phyloP scores from a whole-genome alignment of 179 eudicot genomes.

The Heliamphora pulchella region DNA sequence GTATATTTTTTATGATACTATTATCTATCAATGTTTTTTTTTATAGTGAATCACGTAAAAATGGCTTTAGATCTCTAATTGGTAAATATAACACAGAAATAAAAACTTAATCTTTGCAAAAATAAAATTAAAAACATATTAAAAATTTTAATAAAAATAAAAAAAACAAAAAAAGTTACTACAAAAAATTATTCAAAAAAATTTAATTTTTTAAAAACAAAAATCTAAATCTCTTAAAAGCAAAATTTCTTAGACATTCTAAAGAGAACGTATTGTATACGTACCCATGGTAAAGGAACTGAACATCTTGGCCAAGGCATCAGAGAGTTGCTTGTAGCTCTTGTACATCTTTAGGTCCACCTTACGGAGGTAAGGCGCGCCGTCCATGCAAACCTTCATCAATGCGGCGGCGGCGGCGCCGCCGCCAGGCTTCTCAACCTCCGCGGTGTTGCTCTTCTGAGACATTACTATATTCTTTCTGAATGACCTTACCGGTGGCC shows the following conservation, averaged over 20 bases:
- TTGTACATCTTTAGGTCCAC: constrained; percentile 71
- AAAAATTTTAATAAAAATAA: neutral
- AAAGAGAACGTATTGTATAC: no score
- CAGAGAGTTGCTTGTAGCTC: constrained; percentile 60
- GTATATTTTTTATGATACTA: no score
- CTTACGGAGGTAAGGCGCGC: constrained; percentile 73
- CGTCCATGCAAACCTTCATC: constrained; percentile 76
- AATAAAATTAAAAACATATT: no score
- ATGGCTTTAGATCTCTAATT: neutral
- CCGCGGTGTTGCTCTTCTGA: constrained; percentile 35
- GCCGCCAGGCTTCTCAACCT: constrained; percentile 23
- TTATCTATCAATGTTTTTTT: no score
- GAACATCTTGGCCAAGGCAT: constrained; percentile 69
- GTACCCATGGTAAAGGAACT: constrained; percentile 70
- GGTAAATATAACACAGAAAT: no score
- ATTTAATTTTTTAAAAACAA: no score
- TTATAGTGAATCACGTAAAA: no score
- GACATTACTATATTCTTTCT: constrained; percentile 59
- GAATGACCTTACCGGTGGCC: constrained; percentile 81
- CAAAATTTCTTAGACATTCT: no score
- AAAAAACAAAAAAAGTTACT: no score
- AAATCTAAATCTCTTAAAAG: no score
- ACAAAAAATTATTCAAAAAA: no score
- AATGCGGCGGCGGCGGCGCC: constrained; percentile 29
- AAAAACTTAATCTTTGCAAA: no score